Base-by-base conservation (phyloP, 2,329 filamentous ascomycete genomes). In the Penicillium thymicola region DNA sequence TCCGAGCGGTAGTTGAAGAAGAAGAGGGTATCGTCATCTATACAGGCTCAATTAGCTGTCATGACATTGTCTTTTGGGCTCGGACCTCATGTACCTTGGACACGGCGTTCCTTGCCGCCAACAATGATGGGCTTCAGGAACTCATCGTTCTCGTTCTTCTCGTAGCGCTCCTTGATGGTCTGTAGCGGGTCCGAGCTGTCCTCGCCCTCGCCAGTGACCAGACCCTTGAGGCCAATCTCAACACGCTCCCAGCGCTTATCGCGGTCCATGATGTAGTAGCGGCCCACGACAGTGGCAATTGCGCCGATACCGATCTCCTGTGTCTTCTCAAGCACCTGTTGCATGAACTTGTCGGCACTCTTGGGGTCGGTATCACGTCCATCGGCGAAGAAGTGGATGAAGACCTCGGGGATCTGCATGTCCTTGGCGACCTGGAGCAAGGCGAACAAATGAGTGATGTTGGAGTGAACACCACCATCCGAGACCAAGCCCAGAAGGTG, bases 1-100 rank as follows among this genome's bases (percentile, higher is more conserved):
- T 99, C 94, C 56, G 94, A 97, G 71, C 94, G 91, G 84, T 99
- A 99, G 86, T 99, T 99, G 89, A 99, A 99, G 86, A 97, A 97
- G 85, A 97, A 97, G 69, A 97, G 84, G 52, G 91, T 93, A 73
- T 99, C 94, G 65, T 89, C 83, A 72, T 97, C 92, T 92, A 63
- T 25, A 36, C 52, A 4, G 59, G 64, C 21, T 38, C 27, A 46
- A 63, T 69, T 56, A 66, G 65, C 50, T 58, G 30, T 37, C 30
- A 23, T 9, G n/a, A 37, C 13, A 21, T 48, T 56, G 32, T 10
- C 27, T 38, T 16, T 14, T 50, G 14, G 27, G 21, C 18, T 27
- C 40, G 14, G 7, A 38, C 23, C 23, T 38, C 16, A 64, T 79
- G 66, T 77, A 89, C 89, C 89, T 81, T 96, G 86, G 72, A 99